Evolutionary conservation across 192 early-diverging fungal species (phyloP), one percentile per base, ranked within the genome.

Genomic region (Haplosporangium gracile): DNA sequence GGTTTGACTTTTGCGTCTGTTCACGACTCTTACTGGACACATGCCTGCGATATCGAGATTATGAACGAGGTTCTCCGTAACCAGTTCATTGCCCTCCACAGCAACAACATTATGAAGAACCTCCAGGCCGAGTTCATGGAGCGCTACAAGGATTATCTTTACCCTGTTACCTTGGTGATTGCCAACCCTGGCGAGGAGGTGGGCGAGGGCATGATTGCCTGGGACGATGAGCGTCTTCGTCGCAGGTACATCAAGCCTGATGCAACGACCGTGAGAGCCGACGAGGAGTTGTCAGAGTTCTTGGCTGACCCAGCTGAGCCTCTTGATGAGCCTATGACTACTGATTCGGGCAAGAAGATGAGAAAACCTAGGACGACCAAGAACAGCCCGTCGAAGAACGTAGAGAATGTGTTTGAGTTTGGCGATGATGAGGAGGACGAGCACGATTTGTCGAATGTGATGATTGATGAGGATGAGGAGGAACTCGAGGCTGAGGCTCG

Each of bases 21-120:
- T 24, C 98, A 99, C 89, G 98, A 99, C 88, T 97, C 96, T 74
- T 99, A 97, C 88, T 99, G 98, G 98, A 98, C 97, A 0, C 98
- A 99, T 81, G 96, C 98, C 0, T 95, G 91, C 79, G 96, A 97
- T 90, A 93, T 98, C 0, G 94, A 97, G 86, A 83, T 71, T 38
- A 97, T 99, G 97, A 95, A 94, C 81, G 83, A 84, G 60, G 92
- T 98, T 34, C 82, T 99, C 49, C 93, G 98, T 51, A 95, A 98
- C 74, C 94, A 96, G 84, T 99, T 99, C 89, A 94, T 99, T 68
- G 80, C 87, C 32, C 89, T 99, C 71, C 98, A 99, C 81, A 89
- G 91, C 68, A 89, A 93, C 78, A 92, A 96, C 43, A 95, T 99
- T 75, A 96, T 98, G 96, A 91, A 93, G 39, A 93, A 93, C 40